Conservation (phyloP, 805 yeast species). For the Lachancea kluyveri region DNA sequence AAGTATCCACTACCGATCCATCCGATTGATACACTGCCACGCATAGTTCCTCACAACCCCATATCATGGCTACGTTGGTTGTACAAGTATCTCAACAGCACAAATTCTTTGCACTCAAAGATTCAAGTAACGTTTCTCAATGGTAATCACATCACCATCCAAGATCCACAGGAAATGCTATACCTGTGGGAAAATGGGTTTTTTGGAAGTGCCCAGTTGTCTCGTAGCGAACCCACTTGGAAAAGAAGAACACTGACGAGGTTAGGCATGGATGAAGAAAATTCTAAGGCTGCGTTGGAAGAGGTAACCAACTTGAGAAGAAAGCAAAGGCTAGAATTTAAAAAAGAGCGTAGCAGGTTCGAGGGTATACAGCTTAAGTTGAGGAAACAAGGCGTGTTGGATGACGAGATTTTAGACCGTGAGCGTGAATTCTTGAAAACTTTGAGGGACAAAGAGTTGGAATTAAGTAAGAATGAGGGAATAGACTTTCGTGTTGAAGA, state of each 20-base stretch:
- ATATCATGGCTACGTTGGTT: conserved; percentile 51
- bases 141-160: conserved; percentile 31
- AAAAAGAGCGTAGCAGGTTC: conserved; percentile 54
- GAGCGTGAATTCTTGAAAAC: conserved; percentile 28
- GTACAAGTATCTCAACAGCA: conserved; percentile 27
- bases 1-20: conserved; percentile 55
- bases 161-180: conserved; percentile 40
- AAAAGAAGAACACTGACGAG: conserved; percentile 53
- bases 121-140: conserved; percentile 31
- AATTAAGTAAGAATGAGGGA: conserved; percentile 5
- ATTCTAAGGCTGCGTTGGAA: conserved; percentile 46
- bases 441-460: conserved; percentile 28
- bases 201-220: conserved; percentile 86
- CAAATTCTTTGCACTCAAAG: conserved; percentile 14
- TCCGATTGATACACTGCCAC: conserved; percentile 42
- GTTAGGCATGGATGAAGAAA: conserved; percentile 32
- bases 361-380: conserved; percentile 44
- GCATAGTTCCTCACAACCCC: conserved; percentile 58
- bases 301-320: conserved; percentile 73
- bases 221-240: conserved; percentile 95
- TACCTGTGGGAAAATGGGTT: conserved; percentile 80
- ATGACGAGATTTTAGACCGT: conserved; percentile 25
- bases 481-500: conserved; percentile 33
- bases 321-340: conserved; percentile 64
- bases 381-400: conserved; percentile 34